Evolutionary conservation across 2,329 filamentous ascomycete species (phyloP).

Genomic region (Colletotrichum tabaci): DNA sequence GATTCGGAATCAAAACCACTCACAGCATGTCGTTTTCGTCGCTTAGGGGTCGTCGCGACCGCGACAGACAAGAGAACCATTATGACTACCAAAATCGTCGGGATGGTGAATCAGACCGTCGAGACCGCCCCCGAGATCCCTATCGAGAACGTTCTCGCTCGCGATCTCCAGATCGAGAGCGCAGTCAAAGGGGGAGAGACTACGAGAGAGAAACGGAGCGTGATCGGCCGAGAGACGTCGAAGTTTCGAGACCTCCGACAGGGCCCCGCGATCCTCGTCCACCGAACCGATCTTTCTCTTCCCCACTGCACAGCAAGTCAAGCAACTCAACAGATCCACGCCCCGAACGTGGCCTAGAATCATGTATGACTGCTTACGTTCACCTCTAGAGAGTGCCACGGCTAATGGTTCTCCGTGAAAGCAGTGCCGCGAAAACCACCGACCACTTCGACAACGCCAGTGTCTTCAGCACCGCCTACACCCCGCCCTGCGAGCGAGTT

Average conservation of each 20-base stretch:
- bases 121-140: constrained; percentile 2
- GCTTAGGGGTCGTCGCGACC: constrained; percentile 35
- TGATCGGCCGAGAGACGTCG: constrained; percentile 19
- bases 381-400: neutral
- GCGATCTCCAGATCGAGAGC: constrained; percentile 9
- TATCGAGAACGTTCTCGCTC: constrained; percentile 11
- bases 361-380: neutral
- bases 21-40: constrained; percentile 17
- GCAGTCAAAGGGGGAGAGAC: neutral
- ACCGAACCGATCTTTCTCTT: constrained; percentile 10
- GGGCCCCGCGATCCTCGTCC: constrained; percentile 12
- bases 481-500: neutral
- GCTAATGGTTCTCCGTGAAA: constrained; percentile 4
- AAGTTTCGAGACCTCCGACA: neutral
- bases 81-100: constrained; percentile 28
- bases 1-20: neutral
- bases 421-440: constrained; percentile 9
- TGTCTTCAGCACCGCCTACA: constrained; percentile 13
- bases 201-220: constrained; percentile 36
- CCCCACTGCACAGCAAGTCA: constrained; percentile 17
- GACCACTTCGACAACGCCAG: constrained; percentile 5
- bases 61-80: constrained; percentile 30
- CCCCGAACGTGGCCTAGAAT: neutral
- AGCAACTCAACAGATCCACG: neutral
- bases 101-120: constrained; percentile 35